A percentile compares a stretch with the other conserved stretches of the same genome.
These are phyloP conservation scores for Gilbertella persicaria DNA, from an alignment of 371 early-diverging fungal genomes.

Conservation along the genomic window DNA sequence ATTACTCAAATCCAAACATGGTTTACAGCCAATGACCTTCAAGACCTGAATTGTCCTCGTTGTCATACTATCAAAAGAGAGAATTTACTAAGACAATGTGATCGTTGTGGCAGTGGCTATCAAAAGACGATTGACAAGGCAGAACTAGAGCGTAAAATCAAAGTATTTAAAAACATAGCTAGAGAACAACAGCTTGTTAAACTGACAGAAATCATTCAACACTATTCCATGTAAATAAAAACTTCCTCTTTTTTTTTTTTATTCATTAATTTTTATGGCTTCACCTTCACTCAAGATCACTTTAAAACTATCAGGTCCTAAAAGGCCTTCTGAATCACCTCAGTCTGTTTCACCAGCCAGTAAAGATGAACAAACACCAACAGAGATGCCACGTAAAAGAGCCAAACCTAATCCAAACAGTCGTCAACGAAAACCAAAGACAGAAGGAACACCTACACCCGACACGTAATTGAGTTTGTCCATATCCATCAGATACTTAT, in stretches of 20 bases:
- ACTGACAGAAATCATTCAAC: constrained; percentile 58
- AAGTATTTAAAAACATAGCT: constrained; percentile 68
- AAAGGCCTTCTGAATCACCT: constrained; percentile 9
- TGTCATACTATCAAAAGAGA: constrained; percentile 81
- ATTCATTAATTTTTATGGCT: constrained; percentile 26
- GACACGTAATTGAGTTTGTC: constrained; percentile 17
- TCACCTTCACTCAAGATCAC: constrained; percentile 41
- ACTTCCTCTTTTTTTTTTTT: too few relatives aligned
- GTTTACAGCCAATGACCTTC: constrained; percentile 76
- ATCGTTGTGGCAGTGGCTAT: constrained; percentile 62
- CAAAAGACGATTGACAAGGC: constrained; percentile 46
- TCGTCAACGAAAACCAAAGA: constrained; percentile 18
- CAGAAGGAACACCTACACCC: constrained; percentile 16
- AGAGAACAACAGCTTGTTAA: constrained; percentile 57
- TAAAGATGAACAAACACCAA: constrained; percentile 11
- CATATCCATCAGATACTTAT: background rate
- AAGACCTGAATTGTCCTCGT: constrained; percentile 82
- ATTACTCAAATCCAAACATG: constrained; percentile 65
- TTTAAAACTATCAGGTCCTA: constrained; percentile 29
- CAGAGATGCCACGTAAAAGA: constrained; percentile 24
- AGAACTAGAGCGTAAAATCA: constrained; percentile 54
- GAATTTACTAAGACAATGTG: constrained; percentile 63
- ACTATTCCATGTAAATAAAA: constrained; percentile 30
- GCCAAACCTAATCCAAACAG: constrained; percentile 7
- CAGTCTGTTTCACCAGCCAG: constrained; percentile 15